Conservation (phyloP, 345 rosid genomes). For the Linum tenue region DNA sequence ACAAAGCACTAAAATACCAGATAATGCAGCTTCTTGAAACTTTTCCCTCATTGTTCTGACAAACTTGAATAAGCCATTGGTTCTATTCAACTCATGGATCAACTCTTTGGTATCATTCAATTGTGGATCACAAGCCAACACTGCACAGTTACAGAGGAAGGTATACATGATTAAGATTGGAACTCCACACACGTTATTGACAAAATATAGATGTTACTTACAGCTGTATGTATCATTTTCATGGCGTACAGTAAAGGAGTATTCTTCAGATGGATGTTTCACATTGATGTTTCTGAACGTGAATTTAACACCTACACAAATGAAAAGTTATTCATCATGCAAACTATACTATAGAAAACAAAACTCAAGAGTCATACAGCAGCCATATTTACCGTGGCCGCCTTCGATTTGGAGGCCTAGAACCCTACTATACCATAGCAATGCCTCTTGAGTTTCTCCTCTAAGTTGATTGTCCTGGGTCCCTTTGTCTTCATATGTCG, state of each 20-base stretch:
- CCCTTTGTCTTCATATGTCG: conserved; percentile 33
- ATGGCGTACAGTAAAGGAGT: conserved; percentile 55
- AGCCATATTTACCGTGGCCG: conserved; percentile 52
- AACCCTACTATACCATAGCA: conserved; percentile 70
- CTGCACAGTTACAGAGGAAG: conserved; percentile 29
- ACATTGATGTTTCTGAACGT: conserved; percentile 47
- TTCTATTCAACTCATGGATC: conserved; percentile 62
- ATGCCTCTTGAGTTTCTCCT: conserved; percentile 51
- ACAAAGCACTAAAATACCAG: conserved; percentile 31
- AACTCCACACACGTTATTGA: neutral
- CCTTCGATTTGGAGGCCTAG: conserved; percentile 79
- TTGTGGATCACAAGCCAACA: conserved; percentile 66
- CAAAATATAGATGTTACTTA: conserved; percentile 27
- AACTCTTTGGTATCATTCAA: conserved; percentile 47
- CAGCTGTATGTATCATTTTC: conserved; percentile 58
- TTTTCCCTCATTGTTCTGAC: conserved; percentile 70
- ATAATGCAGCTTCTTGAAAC: conserved; percentile 54
- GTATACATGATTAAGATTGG: conserved; percentile 6
- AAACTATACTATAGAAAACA: neutral
- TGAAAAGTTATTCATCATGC: neutral
- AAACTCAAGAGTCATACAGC: neutral
- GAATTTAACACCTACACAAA: conserved; percentile 69
- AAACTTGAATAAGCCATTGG: conserved; percentile 75
- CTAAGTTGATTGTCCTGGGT: conserved; percentile 30
- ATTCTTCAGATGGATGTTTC: conserved; percentile 38